phyloP scores from a whole-genome alignment of 2,329 filamentous ascomycete species.

The Aspergillus pseudonomiae region DNA sequence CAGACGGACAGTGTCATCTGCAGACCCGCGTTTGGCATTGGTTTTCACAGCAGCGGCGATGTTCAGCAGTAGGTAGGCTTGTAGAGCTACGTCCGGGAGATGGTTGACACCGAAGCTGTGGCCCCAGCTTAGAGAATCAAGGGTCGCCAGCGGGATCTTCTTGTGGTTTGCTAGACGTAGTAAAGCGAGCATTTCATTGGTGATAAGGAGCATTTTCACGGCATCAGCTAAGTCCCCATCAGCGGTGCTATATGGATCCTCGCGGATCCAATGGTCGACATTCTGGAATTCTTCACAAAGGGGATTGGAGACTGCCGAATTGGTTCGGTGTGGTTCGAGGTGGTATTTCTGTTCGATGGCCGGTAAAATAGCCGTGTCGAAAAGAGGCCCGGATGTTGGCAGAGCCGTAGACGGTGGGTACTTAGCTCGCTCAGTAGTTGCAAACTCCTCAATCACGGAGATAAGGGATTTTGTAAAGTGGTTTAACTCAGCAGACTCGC shows the following conservation, averaged over 20 bases:
- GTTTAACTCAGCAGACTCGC: background rate
- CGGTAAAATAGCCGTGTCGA: background rate
- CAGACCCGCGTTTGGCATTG: background rate
- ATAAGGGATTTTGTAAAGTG: background rate
- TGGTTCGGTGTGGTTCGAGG: background rate
- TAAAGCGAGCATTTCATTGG: constrained; percentile 2
- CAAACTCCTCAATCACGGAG: background rate
- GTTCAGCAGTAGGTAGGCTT: constrained; percentile 7
- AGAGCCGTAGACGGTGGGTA: background rate
- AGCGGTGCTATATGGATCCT: background rate
- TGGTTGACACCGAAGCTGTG: constrained; percentile 3
- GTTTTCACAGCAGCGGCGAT: background rate
- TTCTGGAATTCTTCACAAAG: constrained; percentile 1
- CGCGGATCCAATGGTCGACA: constrained; percentile 5
- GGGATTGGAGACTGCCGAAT: constrained; percentile 5
- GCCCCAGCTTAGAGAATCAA: constrained; percentile 1
- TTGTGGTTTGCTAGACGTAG: constrained; percentile 3
- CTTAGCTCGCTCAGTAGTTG: background rate
- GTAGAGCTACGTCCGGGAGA: constrained; percentile 3
- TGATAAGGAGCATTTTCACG: constrained; percentile 8
- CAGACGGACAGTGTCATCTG: background rate
- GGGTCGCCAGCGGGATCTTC: background rate
- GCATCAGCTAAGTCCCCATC: constrained; percentile 7
- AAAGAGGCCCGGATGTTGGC: background rate
- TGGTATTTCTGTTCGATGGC: constrained; percentile 6